Base-by-base conservation (phyloP, 2,329 filamentous ascomycete genomes). In the Fusarium oligoseptatum region DNA sequence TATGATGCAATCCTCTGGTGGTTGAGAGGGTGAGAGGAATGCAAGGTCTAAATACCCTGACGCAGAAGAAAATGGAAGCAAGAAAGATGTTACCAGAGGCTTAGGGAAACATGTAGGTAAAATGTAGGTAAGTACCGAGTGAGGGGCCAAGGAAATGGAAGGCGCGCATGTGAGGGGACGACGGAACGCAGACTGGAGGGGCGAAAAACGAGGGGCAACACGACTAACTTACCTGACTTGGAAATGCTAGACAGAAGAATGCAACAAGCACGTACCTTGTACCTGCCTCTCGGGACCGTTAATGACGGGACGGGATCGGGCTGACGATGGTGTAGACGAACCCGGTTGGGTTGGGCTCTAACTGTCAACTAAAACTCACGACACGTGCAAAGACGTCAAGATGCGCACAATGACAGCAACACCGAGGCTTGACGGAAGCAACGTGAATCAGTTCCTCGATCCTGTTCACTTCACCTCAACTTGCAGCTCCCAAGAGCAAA, bases 111-210 rank as follows among this genome's bases (percentile, higher is more conserved):
- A 55, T 4, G 50, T 32, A 55, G 27, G 24, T 52, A 52, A 64
- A 67, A 61, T 65, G 67, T 56, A 72, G 63, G 43, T 50, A 60
- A 64, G 66, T 63, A 36, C 62, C 34, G 74, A 64, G 52, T 72
- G 74, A 75, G 72, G 74, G 72, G 74, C 64, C 60, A 61, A 27
- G 41, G 27, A 36, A 32, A 29, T 39, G 39, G 60, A 56, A 43
- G 34, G 61, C 32, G 55, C 24, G 60, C 34, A 32, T 70, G 41
- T 52, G 48, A 52, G 48, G 48, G 20, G 48, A 17, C 17, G 48
- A 52, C 27, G 48, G 48, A 52, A 32, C 48, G 48, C 15, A 29
- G 48, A 14, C 34, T 12, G 12, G 34, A 55, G 50, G 50, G 50
- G 50, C 27, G 45, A 39, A 48, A 48, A 58, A 45, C 24, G 43